Evolutionary conservation across 1,139 yeast species (phyloP), one percentile per base, ranked within the genome.

Genomic region (Suhomyces maxii): DNA sequence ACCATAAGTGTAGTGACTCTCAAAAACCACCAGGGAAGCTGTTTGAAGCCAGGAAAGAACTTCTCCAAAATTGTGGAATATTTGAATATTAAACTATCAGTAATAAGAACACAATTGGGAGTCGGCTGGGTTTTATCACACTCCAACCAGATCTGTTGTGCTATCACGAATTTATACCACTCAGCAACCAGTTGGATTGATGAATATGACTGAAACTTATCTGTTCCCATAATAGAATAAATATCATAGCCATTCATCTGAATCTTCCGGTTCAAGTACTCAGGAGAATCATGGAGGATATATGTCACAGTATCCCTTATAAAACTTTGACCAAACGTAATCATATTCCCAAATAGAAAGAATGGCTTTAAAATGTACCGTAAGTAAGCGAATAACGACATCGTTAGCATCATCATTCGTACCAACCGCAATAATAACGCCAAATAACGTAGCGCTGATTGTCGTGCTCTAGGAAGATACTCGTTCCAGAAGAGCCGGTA

Each of bases 301-400:
- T 54, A 71, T 2, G 75, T 67, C 39, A 63, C 42, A 25, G 64
- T 52, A 50, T 71, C 76, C 32, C 53, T 40, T 26, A 68, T 47
- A 42, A 66, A 67, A 47, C 63, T 65, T 18, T 56, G 53, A 3
- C 73, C 66, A 50, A 60, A 69, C 3, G 76, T 68, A 25, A 66
- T 57, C 40, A 62, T 53, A 47, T 67, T 63, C 39, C 71, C 68
- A 46, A 64, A 64, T 36, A 56, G 49, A 40, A 65, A 56, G 12
- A 67, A 44, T 14, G 53, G 41, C 41, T 52, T 48, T 12, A 63
- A 41, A 8, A 58, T 35, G 10, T 52, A 47, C 35, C 53, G 58
- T 39, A 61, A 50, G 44, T 60, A 61, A n/a, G 53, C 40, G 12
- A 54, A 52, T 8, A 63, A 54, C 7, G 63, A 55, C 4, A 64